phyloP scores from a whole-genome alignment of 345 rosid species.

The Litchi chinensis region DNA sequence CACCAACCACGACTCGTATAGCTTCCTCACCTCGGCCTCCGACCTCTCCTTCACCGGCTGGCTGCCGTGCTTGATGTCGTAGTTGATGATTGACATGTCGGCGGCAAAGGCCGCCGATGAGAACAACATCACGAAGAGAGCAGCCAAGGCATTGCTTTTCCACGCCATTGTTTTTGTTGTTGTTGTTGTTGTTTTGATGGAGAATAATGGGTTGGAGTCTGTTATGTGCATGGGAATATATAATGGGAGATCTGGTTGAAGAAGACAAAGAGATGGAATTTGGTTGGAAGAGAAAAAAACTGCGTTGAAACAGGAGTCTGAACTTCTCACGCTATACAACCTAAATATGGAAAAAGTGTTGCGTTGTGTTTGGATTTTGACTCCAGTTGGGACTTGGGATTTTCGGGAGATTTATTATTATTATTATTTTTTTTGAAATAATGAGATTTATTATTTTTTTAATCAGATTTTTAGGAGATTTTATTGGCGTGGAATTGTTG shows the following conservation, averaged over 20 bases:
- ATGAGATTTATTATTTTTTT: too few species aligned
- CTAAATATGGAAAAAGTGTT: constrained; percentile 12
- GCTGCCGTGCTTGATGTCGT: constrained; percentile 30
- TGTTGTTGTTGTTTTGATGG: background rate
- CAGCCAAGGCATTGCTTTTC: background rate
- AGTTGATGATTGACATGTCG: constrained; percentile 60
- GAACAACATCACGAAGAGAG: background rate
- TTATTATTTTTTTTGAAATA: too few species aligned
- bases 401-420: background rate
- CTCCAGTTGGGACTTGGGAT: background rate
- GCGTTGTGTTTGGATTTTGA: background rate
- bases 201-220: background rate
- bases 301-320: constrained; percentile 26
- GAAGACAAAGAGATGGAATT: constrained; percentile 1
- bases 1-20: constrained; percentile 62
- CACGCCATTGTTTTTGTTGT: background rate
- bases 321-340: constrained; percentile 1
- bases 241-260: background rate
- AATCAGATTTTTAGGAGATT: background rate
- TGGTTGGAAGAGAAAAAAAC: constrained; percentile 10
- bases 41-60: constrained; percentile 6
- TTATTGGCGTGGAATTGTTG: background rate
- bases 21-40: constrained; percentile 32
- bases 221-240: background rate
- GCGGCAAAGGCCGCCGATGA: constrained; percentile 30